Conservation (phyloP, 495 filamentous ascomycete species). For the Cryomyces minteri region DNA sequence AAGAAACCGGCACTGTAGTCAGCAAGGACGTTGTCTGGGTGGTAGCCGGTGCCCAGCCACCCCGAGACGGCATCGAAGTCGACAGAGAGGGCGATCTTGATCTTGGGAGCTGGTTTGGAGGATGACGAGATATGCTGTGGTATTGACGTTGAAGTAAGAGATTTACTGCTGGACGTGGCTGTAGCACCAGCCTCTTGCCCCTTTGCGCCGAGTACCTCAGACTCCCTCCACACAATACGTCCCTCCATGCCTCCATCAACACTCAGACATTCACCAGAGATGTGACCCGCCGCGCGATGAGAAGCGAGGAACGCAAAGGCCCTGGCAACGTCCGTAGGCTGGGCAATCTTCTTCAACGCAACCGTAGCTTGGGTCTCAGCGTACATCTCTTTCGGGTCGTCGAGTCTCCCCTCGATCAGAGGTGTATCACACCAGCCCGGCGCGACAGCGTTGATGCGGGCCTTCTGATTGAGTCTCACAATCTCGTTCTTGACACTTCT, state of each 20-base stretch:
- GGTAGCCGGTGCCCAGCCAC: conserved; percentile 36
- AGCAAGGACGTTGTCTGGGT: conserved; percentile 31
- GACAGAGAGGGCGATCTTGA: conserved; percentile 34
- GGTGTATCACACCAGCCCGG: conserved; percentile 31
- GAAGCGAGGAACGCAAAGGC: conserved; percentile 34
- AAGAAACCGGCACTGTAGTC: conserved; percentile 43
- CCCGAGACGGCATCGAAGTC: conserved; percentile 44
- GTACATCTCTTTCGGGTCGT: conserved; percentile 28
- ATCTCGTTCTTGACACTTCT: conserved; percentile 36
- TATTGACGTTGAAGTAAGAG: no score
- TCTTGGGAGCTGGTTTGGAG: conserved; percentile 19
- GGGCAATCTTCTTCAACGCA: conserved; percentile 26
- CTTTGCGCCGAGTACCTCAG: conserved; percentile 13
- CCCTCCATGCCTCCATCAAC: conserved; percentile 35
- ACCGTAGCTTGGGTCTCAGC: conserved; percentile 28
- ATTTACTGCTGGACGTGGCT: no score
- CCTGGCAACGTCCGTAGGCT: conserved; percentile 31
- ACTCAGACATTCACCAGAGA: conserved; percentile 32
- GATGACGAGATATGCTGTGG: conserved; percentile 6
- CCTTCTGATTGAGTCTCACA: conserved; percentile 28
- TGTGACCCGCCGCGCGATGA: conserved; percentile 32
- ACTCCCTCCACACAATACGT: conserved; percentile 26
- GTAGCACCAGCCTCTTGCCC: not conserved
- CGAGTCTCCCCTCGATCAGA: conserved; percentile 26
- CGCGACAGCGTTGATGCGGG: conserved; percentile 36